Conservation (phyloP, 169 alveolate genomes). For the Plasmodium vivax region DNA sequence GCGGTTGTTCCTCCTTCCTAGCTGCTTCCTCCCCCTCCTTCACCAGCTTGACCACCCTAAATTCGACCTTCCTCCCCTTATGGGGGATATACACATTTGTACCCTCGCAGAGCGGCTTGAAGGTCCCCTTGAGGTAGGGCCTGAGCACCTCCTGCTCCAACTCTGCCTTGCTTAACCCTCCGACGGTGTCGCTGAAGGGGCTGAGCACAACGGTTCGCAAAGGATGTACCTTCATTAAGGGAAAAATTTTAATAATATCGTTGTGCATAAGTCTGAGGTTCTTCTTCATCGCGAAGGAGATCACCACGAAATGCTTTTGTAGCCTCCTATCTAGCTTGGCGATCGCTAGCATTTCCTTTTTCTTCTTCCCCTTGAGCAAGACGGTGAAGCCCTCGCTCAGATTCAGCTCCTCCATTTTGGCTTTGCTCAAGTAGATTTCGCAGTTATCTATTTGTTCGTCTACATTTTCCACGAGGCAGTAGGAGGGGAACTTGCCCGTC, state of each 20-base stretch:
- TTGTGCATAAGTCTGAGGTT: conserved; percentile 59
- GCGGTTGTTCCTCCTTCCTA: background rate
- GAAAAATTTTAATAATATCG: conserved; percentile 43
- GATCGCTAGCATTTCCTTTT: conserved; percentile 45
- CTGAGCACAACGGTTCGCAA: conserved; percentile 31
- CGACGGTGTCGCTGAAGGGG: conserved; percentile 51
- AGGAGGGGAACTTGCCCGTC: conserved; percentile 44
- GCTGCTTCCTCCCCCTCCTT: conserved; percentile 32
- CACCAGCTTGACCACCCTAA: conserved; percentile 76
- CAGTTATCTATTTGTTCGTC: conserved; percentile 49
- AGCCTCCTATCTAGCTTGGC: background rate
- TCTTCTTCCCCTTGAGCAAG: conserved; percentile 55
- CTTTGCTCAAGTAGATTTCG: conserved; percentile 58
- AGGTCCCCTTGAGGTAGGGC: conserved; percentile 44
- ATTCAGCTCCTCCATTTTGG: conserved; percentile 35
- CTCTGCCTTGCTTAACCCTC: conserved; percentile 12
- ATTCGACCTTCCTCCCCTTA: conserved; percentile 76
- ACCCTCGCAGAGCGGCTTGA: conserved; percentile 35
- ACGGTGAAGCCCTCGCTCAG: conserved; percentile 31
- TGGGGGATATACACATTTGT: conserved; percentile 22
- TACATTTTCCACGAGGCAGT: conserved; percentile 50
- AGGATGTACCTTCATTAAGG: conserved; percentile 5
- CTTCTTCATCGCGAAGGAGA: conserved; percentile 57
- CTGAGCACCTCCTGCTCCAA: conserved; percentile 18
- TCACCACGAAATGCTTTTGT: conserved; percentile 27